A percentile compares a stretch with the other conserved stretches of the same genome.
These are phyloP conservation scores for Beauveria pseudobassiana DNA, from an alignment of 2,329 filamentous ascomycete genomes.

Conservation along the genomic window DNA sequence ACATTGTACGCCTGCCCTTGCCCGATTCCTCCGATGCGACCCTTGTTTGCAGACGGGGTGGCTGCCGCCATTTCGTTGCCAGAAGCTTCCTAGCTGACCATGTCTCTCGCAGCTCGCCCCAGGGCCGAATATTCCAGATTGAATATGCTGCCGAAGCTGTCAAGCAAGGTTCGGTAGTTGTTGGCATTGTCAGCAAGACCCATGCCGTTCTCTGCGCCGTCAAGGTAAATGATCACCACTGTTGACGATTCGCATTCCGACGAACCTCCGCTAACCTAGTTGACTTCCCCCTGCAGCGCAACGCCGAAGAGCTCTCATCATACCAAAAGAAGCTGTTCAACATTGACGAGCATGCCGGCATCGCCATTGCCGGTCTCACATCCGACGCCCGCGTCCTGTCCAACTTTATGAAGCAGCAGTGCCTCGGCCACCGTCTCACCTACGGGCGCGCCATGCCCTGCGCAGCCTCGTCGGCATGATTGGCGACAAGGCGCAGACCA, in stretches of 20 bases:
- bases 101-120: conserved; percentile 67
- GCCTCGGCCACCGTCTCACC: conserved; percentile 87
- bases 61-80: conserved; percentile 14
- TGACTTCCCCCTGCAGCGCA: conserved; percentile 54
- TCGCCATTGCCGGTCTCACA: conserved; percentile 92
- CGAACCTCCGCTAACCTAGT: not conserved
- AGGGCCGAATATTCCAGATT: conserved; percentile 99
- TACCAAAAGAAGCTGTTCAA: conserved; percentile 99
- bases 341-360: conserved; percentile 90
- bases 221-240: conserved; percentile 58
- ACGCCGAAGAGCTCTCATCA: conserved; percentile 97
- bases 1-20: conserved; percentile 68
- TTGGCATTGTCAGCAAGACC: conserved; percentile 95
- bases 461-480: conserved; percentile 86
- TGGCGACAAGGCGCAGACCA: conserved; percentile 91
- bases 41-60: not conserved
- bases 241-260: not conserved
- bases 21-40: conserved; percentile 11
- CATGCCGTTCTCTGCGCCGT: conserved; percentile 92
- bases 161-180: conserved; percentile 97
- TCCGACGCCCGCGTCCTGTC: conserved; percentile 97
- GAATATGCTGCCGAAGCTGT: conserved; percentile 98
- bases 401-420: conserved; percentile 99
- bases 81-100: conserved; percentile 18
- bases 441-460: conserved; percentile 92